Evolutionary conservation across 345 rosid genomes (phyloP), one percentile per base, ranked within the genome.

Genomic region (Lumnitzera racemosa): DNA sequence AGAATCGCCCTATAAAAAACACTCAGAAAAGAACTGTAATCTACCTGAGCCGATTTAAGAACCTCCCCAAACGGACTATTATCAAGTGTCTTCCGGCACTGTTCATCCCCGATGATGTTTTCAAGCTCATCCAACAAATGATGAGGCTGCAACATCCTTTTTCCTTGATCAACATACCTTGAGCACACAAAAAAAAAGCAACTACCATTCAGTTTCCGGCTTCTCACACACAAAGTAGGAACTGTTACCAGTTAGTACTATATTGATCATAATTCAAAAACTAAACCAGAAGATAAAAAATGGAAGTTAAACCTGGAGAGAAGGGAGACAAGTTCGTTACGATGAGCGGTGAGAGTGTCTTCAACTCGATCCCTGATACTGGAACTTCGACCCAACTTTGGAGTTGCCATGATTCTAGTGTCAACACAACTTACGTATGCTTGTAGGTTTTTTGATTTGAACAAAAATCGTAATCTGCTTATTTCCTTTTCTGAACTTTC

Each of bases 151-250:
- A 94, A 61, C 46, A 94, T 86, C 57, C 92, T 92, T 72, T 90
- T 94, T 6, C 99, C 99, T 69, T 90, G 96, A 43, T 76, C 89
- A 69, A 90, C 95, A 53, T 90, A 94, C 84, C 99, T 94, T 75
- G 56, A 70, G 69, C 49, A 29, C 51, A 53, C 13, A 17, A 20
- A 47, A 13, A 14, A 13, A 59, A 55, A 20, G 11, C 43, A 60
- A 71, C 49, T 36, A n/a, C 46, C 11, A 13, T 49, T 47, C 51
- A 29, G 9, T 13, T 2, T 41, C n/a, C 15, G 0, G n/a, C n/a
- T 51, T 43, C 41, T 47, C 24, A 36, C 49, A 41, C 49, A 43
- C 60, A 46, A 17, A 36, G 48, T 41, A 36, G 48, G 46, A 36
- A 7, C 43, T 36, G 24, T 57, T 23, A 25, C 53, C 20, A 20